Conservation (phyloP, 1,139 yeast species). For the Blastobotrys persicus region DNA sequence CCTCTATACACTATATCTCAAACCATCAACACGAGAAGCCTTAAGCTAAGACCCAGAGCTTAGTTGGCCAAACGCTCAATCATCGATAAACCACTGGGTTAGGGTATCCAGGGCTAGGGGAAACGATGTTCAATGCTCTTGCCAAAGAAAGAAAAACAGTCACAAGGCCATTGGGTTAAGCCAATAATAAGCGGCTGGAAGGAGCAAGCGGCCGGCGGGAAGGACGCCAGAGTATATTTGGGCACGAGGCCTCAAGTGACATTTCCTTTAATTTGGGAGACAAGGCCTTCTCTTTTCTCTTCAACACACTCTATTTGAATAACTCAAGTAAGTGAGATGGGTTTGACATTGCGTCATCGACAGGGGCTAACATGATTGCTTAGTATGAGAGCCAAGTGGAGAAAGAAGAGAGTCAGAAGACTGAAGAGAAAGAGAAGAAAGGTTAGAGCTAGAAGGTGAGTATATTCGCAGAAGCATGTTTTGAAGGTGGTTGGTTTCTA, state of each 20-base stretch:
- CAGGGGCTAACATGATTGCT: conserved; percentile 11
- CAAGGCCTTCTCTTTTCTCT: conserved; percentile 13
- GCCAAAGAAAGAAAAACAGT: conserved; percentile 1
- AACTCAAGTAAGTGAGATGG: conserved; percentile 18
- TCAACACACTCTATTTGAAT: conserved; percentile 16
- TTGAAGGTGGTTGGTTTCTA: no score
- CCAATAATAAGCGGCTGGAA: not conserved
- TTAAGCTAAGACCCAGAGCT: no score
- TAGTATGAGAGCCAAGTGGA: conserved; percentile 54
- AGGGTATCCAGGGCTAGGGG: not conserved
- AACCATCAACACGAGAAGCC: no score
- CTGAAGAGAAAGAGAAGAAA: conserved; percentile 99
- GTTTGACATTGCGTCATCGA: not conserved
- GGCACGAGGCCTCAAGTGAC: not conserved
- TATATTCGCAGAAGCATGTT: no score
- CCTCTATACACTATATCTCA: no score
- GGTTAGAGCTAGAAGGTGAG: conserved; percentile 87
- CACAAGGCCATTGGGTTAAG: not conserved
- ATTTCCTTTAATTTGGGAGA: not conserved
- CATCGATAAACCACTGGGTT: no score
- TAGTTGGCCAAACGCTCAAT: no score
- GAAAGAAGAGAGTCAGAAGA: conserved; percentile 99
- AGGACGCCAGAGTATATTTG: not conserved
- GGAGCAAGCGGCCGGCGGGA: not conserved
- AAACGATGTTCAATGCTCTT: not conserved